Evolutionary conservation across 2,329 filamentous ascomycete species (phyloP), one percentile per base, ranked within the genome.

Genomic region (Aspergillus hiratsukae): DNA sequence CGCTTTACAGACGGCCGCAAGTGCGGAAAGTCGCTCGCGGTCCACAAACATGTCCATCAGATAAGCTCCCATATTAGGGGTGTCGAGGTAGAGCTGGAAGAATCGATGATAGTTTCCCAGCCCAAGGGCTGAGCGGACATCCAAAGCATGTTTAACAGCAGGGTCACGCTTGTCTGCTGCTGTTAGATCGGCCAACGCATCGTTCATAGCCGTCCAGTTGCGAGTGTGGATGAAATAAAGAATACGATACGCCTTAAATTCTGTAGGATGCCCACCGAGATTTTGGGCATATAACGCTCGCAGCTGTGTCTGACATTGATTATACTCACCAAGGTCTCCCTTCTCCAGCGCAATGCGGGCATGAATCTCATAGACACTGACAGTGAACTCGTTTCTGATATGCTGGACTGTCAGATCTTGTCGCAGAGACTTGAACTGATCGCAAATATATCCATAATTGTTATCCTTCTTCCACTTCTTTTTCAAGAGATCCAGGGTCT

Each of bases 311-410:
- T 99, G 94, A 78, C 94, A 99, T 83, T 99, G 94, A 81, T 99
- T 99, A 94, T 99, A 99, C 94, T 99, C 94, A 99, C 94, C 93
- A 81, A 97, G 85, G 81, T 99, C 94, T 78, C 90, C 91, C 83
- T 95, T 97, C 78, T 99, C 93, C 76, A 99, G 82, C 65, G 94
- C 94, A 77, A 99, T 97, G 59, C 94, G 88, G 62, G 93, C 94
- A 78, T 99, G 94, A 60, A 93, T 95, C 78, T 99, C 94, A 76
- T 99, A 99, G 49, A 97, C 94, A 61, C 84, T 88, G 62, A 97
- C 92, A 27, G 94, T 97, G 72, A 99, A 97, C 53, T 95, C 90
- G 75, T 91, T 96, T 78, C 91, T 92, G 78, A 99, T 91, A 70
- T 90, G 93, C 76, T 99, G 94, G 54, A 99, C 94, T 41, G 94